Base-by-base conservation (phyloP, 352 stramenopile genomes). In the Pythium phragmiticola region DNA sequence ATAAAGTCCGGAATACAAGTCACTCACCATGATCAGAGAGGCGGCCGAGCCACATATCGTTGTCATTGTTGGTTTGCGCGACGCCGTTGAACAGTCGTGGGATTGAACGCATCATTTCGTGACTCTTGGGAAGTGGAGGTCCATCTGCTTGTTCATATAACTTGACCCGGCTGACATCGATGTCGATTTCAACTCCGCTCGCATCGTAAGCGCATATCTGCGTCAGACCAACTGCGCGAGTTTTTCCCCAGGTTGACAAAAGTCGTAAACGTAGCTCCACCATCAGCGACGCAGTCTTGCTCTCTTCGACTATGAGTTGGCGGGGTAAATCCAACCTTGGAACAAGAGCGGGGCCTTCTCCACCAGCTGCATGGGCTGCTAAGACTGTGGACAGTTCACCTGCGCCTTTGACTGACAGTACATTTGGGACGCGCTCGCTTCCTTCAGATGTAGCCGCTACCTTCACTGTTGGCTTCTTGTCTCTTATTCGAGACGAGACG, bases 11-110 rank as follows among this genome's bases (percentile, higher is more conserved):
- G 19, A 47, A 12, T 30, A 63, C 14, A 54, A 16, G 36, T 33
- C 2, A 53, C 57, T 12, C 69, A 86, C 79, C 78, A 63, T 74
- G 67, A n/a, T 86, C 75, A 5, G 76, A 74, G 0, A 93, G 66
- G 3, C 74, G 74, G 28, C 85, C 85, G 13, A 92, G 70, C 85
- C 85, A 94, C 82, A 92, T 91, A 14, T 94, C 73, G 4, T 80
- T 70, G n/a, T 94, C 84, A 14, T 57, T 74, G 50, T 73, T 91
- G 0, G 84, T 92, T 28, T 90, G 68, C 0, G 76, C 48, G 11
- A 87, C 57, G 2, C 78, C 81, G 28, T 88, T 88, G 58, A 90
- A 88, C 2, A 94, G 51, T 7, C 70, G 64, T 9, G 63, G 26
- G 0, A 91, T 65, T 8, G 77, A 72, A 8, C 84, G 82, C 34